These are phyloP conservation scores for Yamadazyma sp. DNA, from an alignment of 1,139 yeast species.

Conservation along the genomic window DNA sequence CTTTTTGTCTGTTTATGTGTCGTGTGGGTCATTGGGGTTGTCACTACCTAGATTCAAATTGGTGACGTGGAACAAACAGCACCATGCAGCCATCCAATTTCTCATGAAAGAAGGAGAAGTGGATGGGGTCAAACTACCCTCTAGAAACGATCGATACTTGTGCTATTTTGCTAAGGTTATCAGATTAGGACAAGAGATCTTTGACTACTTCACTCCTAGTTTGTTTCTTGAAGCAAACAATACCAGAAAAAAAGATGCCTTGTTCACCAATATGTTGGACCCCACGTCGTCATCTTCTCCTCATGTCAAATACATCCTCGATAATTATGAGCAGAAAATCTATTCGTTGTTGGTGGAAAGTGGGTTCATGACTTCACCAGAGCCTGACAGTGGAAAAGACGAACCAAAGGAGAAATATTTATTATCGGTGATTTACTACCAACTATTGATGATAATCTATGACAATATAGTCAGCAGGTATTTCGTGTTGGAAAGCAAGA, in stretches of 20 bases:
- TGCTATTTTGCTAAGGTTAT: conserved; percentile 41
- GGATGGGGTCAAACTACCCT: conserved; percentile 18
- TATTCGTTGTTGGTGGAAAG: conserved; percentile 24
- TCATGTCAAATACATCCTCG: conserved; percentile 17
- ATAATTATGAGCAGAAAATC: conserved; percentile 25
- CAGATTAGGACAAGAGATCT: conserved; percentile 45
- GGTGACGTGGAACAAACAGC: conserved; percentile 47
- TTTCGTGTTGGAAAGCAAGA: conserved; percentile 15
- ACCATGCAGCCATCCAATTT: conserved; percentile 35
- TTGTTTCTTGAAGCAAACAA: conserved; percentile 8
- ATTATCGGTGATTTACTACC: conserved; percentile 43
- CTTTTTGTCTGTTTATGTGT: conserved; percentile 46
- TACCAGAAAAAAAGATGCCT: conserved; percentile 13
- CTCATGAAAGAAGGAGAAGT: conserved; percentile 30
- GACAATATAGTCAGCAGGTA: conserved; percentile 35
- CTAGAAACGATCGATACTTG: conserved; percentile 33
- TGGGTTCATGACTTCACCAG: conserved; percentile 25
- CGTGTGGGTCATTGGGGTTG: conserved; percentile 51
- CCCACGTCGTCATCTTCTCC: conserved; percentile 14
- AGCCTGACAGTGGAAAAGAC: conserved; percentile 9
- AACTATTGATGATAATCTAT: conserved; percentile 47
- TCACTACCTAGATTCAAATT: conserved; percentile 50
- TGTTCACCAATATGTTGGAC: conserved; percentile 18
- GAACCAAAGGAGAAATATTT: conserved; percentile 32
- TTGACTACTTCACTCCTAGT: conserved; percentile 26